Base-by-base conservation (phyloP, 169 alveolate genomes). In the Cryptosporidium viatorum region DNA sequence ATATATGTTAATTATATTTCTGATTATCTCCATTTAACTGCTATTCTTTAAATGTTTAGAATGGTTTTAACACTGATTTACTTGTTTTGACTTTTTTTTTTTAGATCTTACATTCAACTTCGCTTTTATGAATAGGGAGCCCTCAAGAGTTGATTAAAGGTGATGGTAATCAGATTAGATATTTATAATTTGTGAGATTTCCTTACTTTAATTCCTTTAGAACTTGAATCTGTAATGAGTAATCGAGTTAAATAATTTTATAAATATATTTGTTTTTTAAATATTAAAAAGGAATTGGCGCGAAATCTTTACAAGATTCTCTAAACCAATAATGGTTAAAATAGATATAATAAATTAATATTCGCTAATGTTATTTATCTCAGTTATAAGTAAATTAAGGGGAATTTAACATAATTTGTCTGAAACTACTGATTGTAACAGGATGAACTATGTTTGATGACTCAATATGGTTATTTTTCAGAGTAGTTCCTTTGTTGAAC, bases 1-100 rank as follows among this genome's bases (percentile, higher is more conserved):
- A 67, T 65, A 80, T 43, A 80, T 21, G 45, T 80, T 80, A 43
- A 80, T 80, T 21, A 80, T 21, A 35, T 65, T 67, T 43, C 70
- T 80, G 14, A 80, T 31, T 45, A 62, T 33, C 7, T 80, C 89
- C 89, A 80, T 80, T 23, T n/a, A 50, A 39, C 6, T 8, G n/a
- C 31, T 55, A n/a, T 55, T 26, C 7, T 55, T 55, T 1, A 55
- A 55, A 12, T 1, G n/a, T 3, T 1, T 23, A 41, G 16, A 41
- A 4, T n/a, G 8, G 16, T 55, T 26, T 55, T 9, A 9, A 55
- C 14, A 55, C 29, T 23, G n/a, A 52, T 18, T n/a, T 55, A 29
- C 67, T 6, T 26, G 10, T 16, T 37, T 33, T 31, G 71, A 16
- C 71, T 48, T 33, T 65, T 41, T 65, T 41, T 65, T 65, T 65